Base-by-base conservation (phyloP, 2,329 filamentous ascomycete species). In the Pseudogymnoascus sp. region DNA sequence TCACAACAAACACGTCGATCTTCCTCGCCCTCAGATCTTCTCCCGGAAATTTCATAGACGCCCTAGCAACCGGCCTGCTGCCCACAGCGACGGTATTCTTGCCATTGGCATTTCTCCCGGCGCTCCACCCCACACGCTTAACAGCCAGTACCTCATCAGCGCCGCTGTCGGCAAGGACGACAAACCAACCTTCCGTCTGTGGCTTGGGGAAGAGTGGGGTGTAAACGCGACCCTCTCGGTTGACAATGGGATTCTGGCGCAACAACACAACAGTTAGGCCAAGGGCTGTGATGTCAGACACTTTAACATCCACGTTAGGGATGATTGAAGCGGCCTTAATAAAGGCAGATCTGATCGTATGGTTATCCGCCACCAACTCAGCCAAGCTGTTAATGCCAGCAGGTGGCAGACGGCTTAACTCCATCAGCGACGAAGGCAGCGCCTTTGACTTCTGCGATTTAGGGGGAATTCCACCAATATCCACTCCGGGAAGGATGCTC, bases 101-200 rank as follows among this genome's bases (percentile, higher is more conserved):
- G 15, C 64, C 62, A 55, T 65, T 66, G 21, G 59, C 64, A 40
- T 69, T 61, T 29, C 65, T 67, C 62, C 70, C 66, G 65, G 72
- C 64, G 58, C 70, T 73, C 92, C 94, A 97, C 1, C 86, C 87
- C 0, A 94, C 83, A 31, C 94, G 81, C 80, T 96, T 97, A 65
- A 99, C 79, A 2, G 89, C 93, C 3, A 96, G 75, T 39, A 97
- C 81, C 67, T 97, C 90, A 63, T 93, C 90, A 5, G 76, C 82
- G 0, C 77, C 78, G 2, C 82, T 70, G 68, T 89, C 85, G 5
- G 86, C 87, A 0, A 96, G 81, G 21, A 97, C 72, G 12, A 94
- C 84, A 74, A 99, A 97, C 83, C 87, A 97, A 0, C 92, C 92
- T 71, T 99, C 94, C 0, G 86, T 94, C 74, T 99, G 94, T 13